Evolutionary conservation across 2,329 filamentous ascomycete genomes (phyloP).

Genomic region (Eutypella sp.): DNA sequence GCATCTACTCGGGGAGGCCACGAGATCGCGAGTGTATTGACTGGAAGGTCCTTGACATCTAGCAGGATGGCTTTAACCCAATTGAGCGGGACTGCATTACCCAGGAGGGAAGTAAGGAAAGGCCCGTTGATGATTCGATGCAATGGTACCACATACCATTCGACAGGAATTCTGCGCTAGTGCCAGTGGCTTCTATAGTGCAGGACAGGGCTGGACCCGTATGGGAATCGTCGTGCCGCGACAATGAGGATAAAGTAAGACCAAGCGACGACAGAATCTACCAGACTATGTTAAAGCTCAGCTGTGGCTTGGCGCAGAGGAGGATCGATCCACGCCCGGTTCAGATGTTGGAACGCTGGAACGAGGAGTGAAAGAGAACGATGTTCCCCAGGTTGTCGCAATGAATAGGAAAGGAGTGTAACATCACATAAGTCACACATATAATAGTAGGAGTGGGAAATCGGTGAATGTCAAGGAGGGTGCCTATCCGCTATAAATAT

Average conservation of each 20-base stretch:
- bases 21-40: no score
- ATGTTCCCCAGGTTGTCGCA: neutral
- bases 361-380: neutral
- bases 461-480: neutral
- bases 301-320: neutral
- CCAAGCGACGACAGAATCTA: neutral
- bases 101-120: neutral
- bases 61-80: neutral
- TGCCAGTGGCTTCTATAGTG: neutral
- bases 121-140: neutral
- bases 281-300: neutral
- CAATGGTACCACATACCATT: neutral
- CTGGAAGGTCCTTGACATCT: neutral
- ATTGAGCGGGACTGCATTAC: neutral
- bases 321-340: neutral
- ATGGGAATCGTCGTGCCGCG: neutral
- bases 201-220: neutral
- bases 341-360: neutral
- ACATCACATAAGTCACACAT: neutral
- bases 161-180: neutral
- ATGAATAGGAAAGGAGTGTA: neutral
- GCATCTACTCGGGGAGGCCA: neutral
- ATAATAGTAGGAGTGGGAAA: neutral
- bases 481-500: neutral
- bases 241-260: neutral